These are phyloP conservation scores for Penicillium sp. DNA, from an alignment of 2,329 filamentous ascomycete genomes.

Conservation along the genomic window DNA sequence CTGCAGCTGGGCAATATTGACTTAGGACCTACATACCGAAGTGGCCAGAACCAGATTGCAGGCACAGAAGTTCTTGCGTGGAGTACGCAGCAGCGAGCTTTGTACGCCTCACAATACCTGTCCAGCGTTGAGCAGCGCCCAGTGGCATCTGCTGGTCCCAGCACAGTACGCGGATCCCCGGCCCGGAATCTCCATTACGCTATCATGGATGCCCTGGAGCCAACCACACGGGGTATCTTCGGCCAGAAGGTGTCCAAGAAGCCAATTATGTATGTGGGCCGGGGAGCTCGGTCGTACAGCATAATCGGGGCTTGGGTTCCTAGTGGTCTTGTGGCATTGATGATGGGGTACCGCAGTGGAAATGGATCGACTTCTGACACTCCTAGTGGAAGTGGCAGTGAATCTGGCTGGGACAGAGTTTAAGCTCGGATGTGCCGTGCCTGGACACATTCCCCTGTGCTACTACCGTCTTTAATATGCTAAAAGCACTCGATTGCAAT, in stretches of 20 bases:
- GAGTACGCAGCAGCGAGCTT: slow-evolving; percentile 56
- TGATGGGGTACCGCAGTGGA: slow-evolving; percentile 71
- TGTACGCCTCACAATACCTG: slow-evolving; percentile 43
- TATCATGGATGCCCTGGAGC: slow-evolving; percentile 83
- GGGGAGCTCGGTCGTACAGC: slow-evolving; percentile 80
- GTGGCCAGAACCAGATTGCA: slow-evolving; percentile 43
- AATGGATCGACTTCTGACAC: slow-evolving; percentile 22
- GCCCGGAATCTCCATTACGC: slow-evolving; percentile 78
- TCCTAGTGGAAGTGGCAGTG: slow-evolving; percentile 34
- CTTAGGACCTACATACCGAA: slow-evolving; percentile 61
- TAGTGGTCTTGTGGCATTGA: slow-evolving; percentile 77
- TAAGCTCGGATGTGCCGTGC: slow-evolving; percentile 8
- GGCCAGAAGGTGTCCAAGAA: slow-evolving; percentile 38
- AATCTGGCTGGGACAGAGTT: slow-evolving; percentile 39
- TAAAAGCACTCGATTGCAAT: slow-evolving; percentile 1
- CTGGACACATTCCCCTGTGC: neutral
- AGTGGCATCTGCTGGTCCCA: slow-evolving; percentile 40
- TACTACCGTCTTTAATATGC: slow-evolving; percentile 2
- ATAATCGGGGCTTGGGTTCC: slow-evolving; percentile 82
- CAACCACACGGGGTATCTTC: slow-evolving; percentile 40
- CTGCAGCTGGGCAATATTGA: slow-evolving; percentile 92
- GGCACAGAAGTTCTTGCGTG: slow-evolving; percentile 60
- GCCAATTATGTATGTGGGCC: slow-evolving; percentile 73
- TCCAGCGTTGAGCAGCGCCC: slow-evolving; percentile 46
- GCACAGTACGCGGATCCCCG: slow-evolving; percentile 61